Evolutionary conservation across 371 early-diverging fungal genomes (phyloP).

Genomic region (Choanephora cucurbitarum): DNA sequence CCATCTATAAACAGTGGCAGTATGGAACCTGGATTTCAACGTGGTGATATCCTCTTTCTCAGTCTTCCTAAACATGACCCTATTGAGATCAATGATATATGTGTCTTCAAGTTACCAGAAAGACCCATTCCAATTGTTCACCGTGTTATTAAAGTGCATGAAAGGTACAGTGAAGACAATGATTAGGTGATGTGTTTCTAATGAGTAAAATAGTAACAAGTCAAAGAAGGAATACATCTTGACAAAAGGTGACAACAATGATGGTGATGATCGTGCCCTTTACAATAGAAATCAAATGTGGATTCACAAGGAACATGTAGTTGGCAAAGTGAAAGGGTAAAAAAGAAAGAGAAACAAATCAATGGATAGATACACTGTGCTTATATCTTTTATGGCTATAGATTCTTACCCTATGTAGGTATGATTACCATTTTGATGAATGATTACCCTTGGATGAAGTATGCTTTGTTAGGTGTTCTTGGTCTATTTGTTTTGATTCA

Average conservation of each 20-base stretch:
- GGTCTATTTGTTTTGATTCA: conserved; percentile 72
- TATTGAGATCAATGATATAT: conserved; percentile 91
- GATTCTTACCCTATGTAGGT: conserved; percentile 92
- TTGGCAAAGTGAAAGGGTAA: conserved; percentile 88
- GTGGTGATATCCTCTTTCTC: conserved; percentile 97
- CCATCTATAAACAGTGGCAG: conserved; percentile 90
- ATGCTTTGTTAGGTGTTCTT: conserved; percentile 75
- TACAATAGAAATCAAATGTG: conserved; percentile 91
- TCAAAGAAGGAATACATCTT: conserved; percentile 80
- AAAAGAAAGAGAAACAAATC: neutral
- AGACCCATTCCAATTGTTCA: conserved; percentile 98
- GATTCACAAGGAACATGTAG: conserved; percentile 84
- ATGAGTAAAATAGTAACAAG: conserved; percentile 37
- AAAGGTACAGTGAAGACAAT: conserved; percentile 70
- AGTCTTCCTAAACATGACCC: conserved; percentile 66
- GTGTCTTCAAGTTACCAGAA: conserved; percentile 93
- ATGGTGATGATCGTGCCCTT: conserved; percentile 90
- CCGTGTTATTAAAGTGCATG: conserved; percentile 91
- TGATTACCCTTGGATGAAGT: conserved; percentile 91
- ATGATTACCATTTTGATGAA: conserved; percentile 96
- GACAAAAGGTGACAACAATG: conserved; percentile 99
- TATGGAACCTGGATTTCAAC: conserved; percentile 98
- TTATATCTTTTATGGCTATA: conserved; percentile 18
- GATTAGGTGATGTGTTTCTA: neutral
- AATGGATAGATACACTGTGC: neutral